Evolutionary conservation across 352 stramenopile genomes (phyloP).

Genomic region (Globisporangium paroecandrum): DNA sequence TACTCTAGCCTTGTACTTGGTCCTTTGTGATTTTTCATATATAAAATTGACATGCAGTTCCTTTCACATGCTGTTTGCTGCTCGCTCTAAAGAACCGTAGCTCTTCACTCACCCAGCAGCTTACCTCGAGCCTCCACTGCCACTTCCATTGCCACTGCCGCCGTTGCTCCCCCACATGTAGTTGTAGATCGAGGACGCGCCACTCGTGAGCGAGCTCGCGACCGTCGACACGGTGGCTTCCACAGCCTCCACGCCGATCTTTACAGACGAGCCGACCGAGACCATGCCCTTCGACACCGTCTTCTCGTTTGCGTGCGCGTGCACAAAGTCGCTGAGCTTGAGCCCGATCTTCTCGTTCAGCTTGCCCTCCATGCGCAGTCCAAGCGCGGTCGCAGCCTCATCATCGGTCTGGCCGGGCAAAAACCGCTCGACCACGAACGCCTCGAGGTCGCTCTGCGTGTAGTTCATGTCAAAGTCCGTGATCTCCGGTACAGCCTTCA

Average conservation of each 20-base stretch:
- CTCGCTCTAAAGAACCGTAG: no score
- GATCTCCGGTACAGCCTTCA: conserved; percentile 80
- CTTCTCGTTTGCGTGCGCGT: conserved; percentile 83
- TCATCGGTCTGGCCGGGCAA: conserved; percentile 78
- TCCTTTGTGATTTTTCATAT: no score
- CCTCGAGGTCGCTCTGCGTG: conserved; percentile 79
- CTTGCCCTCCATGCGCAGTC: conserved; percentile 84
- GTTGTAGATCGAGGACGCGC: conserved; percentile 81
- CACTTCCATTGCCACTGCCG: not conserved
- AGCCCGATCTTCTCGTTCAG: conserved; percentile 84
- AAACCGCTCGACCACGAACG: conserved; percentile 82
- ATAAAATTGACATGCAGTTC: no score
- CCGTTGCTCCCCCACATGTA: conserved; percentile 64
- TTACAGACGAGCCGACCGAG: conserved; percentile 74
- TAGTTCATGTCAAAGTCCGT: conserved; percentile 86
- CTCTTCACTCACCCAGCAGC: not conserved
- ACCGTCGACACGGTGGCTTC: conserved; percentile 75
- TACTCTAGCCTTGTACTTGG: no score
- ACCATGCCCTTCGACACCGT: conserved; percentile 80
- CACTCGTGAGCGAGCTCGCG: conserved; percentile 66
- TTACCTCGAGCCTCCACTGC: not conserved
- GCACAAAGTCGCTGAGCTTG: conserved; percentile 85
- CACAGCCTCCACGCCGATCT: conserved; percentile 73
- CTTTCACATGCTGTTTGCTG: no score
- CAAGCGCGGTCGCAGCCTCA: conserved; percentile 72